These are phyloP conservation scores for Pholiota conissans DNA, from an alignment of 768 basidiomycete species.

Conservation along the genomic window DNA sequence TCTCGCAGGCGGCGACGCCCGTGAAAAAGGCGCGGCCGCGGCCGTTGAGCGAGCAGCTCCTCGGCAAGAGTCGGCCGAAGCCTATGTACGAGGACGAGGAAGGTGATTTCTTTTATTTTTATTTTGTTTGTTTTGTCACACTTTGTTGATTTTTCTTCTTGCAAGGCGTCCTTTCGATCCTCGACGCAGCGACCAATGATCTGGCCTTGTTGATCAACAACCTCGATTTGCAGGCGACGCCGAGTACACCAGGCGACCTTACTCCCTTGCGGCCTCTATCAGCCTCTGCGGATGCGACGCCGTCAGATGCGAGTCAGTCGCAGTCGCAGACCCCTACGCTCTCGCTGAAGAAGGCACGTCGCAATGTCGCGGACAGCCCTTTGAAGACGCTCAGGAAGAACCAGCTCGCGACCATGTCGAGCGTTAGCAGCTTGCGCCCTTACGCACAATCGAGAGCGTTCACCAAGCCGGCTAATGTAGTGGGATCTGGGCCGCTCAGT, in stretches of 20 bases:
- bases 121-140: neutral
- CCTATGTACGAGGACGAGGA: conserved; percentile 55
- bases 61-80: conserved; percentile 47
- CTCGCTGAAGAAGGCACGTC: conserved; percentile 24
- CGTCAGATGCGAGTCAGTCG: conserved; percentile 18
- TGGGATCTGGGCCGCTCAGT: neutral
- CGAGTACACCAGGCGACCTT: conserved; percentile 48
- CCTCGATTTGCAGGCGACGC: conserved; percentile 83
- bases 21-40: conserved; percentile 49
- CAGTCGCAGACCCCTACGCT: conserved; percentile 21
- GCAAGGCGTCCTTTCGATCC: conserved; percentile 60
- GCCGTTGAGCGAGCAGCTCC: conserved; percentile 65
- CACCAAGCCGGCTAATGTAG: neutral
- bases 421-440: conserved; percentile 2
- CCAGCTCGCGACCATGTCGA: conserved; percentile 1
- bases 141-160: neutral
- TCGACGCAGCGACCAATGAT: conserved; percentile 82
- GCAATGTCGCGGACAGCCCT: conserved; percentile 34
- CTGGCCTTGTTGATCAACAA: conserved; percentile 75
- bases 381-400: conserved; percentile 25
- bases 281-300: neutral
- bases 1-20: conserved; percentile 33
- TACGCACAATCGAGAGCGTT: conserved; percentile 1
- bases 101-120: conserved; percentile 33
- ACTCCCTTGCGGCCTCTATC: conserved; percentile 41